These are phyloP conservation scores for Acacia confusa DNA, from an alignment of 306 rosid genomes.

Conservation along the genomic window DNA sequence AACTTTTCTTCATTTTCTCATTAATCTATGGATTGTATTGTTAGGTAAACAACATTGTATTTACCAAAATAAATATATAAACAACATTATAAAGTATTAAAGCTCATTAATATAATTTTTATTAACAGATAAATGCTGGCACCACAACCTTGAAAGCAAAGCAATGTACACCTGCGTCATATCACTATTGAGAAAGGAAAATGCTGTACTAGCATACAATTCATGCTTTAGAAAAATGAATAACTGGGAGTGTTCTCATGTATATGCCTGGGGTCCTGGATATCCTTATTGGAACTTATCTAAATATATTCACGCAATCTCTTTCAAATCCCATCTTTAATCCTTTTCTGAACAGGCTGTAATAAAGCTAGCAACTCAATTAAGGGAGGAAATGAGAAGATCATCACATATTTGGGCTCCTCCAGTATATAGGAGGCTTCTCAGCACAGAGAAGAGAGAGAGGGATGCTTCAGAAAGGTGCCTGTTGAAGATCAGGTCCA, in stretches of 20 bases:
- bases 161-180: neutral
- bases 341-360: slow-evolving; percentile 55
- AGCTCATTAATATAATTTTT: slow-evolving; percentile 2
- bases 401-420: slow-evolving; percentile 78
- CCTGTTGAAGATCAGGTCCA: slow-evolving; percentile 60
- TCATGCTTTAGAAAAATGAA: neutral
- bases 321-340: slow-evolving; percentile 14
- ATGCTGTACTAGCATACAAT: neutral
- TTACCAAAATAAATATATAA: no score
- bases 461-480: slow-evolving; percentile 86
- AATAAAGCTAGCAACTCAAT: slow-evolving; percentile 53
- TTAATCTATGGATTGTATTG: neutral
- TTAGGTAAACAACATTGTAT: neutral
- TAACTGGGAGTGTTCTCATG: neutral
- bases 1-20: neutral
- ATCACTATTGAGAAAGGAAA: slow-evolving; percentile 1
- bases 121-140: neutral
- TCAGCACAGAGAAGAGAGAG: slow-evolving; percentile 78
- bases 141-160: slow-evolving; percentile 5
- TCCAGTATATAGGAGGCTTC: slow-evolving; percentile 77
- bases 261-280: slow-evolving; percentile 15
- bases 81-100: neutral
- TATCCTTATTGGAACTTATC: slow-evolving; percentile 8
- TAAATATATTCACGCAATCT: slow-evolving; percentile 5
- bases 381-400: slow-evolving; percentile 63